Evolutionary conservation across 805 yeast species (phyloP), one percentile per base, ranked within the genome.

Genomic region (Suhomyces prunicola): DNA sequence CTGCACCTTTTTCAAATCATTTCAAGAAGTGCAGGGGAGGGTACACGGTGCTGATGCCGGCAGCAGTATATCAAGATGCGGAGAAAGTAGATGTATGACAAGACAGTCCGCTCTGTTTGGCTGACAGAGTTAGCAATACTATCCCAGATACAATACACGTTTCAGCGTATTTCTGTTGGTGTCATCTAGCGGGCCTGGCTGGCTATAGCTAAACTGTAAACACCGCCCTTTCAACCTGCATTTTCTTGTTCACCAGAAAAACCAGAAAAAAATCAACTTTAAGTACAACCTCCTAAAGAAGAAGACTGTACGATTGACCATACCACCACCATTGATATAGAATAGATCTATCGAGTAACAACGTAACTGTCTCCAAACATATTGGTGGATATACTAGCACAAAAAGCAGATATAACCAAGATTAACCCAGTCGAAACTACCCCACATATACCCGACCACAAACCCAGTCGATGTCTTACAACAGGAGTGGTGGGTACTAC

Each of bases 401-500:
- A 19, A 19, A 39, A 39, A 39, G 19, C 19, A 19, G 19, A 19
- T 19, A 10, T 12, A 29, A 12, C 6, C 0, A 6, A 5, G 2
- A 5, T 9, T 5, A 29, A 9, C 15, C n/a, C 12, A 39, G 9
- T 39, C 12, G 8, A 39, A 39, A 4, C 5, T 12, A 15, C 19
- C 40, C 19, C 17, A 35, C n/a, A 15, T 36, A 17, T 39, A 19
- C 6, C 24, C 23, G 31, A 23, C 15, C 46, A 42, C 46, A 42
- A 23, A 42, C 27, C 27, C 45, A 42, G 26, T 24, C 36, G 47
- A 57, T 57, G 60, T 54, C 60, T 6, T 57, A 57, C 27, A 52
- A 55, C 45, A 49, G 60, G 27, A 50, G 50, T 15, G 52, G 55
- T 54, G 53, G 55, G 50, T 55, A 57, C 47, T 54, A 57, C 50